These are phyloP conservation scores for Tolypocladium ovalisporum DNA, from an alignment of 2,329 filamentous ascomycete species.

Conservation along the genomic window DNA sequence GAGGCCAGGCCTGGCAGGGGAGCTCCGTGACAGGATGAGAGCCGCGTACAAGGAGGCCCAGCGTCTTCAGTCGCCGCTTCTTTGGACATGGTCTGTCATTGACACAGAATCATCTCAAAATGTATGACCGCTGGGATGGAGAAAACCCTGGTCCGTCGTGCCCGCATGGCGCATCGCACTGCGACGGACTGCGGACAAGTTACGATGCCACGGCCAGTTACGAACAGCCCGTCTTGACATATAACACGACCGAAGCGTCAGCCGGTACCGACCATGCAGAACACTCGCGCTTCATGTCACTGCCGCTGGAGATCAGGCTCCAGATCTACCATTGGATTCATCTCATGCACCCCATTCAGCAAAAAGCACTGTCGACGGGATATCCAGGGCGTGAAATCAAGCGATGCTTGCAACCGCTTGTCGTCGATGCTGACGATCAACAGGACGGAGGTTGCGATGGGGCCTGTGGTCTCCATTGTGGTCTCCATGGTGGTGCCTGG, in stretches of 20 bases:
- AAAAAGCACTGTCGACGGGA: slow-evolving; percentile 26
- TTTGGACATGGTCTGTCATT: no score
- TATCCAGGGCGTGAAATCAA: slow-evolving; percentile 23
- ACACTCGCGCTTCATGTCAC: slow-evolving; percentile 13
- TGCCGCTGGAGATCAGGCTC: slow-evolving; percentile 34
- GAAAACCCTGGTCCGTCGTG: neutral
- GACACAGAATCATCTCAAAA: neutral
- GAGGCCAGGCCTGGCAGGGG: neutral
- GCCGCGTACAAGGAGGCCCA: neutral
- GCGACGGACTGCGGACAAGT: neutral
- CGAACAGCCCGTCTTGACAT: neutral
- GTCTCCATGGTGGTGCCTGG: neutral
- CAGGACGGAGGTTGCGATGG: neutral
- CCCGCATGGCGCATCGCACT: neutral
- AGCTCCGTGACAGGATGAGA: neutral
- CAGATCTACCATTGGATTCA: slow-evolving; percentile 34
- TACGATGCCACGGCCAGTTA: neutral
- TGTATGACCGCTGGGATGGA: neutral
- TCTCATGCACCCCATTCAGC: slow-evolving; percentile 23
- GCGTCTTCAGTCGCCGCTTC: neutral
- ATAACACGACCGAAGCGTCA: neutral
- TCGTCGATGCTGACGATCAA: slow-evolving; percentile 5
- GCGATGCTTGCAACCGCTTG: slow-evolving; percentile 17
- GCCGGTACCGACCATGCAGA: neutral
- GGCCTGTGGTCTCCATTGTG: neutral